Evolutionary conservation across 805 yeast genomes (phyloP).

Genomic region (Hemisphaericaspora nanyangensis): DNA sequence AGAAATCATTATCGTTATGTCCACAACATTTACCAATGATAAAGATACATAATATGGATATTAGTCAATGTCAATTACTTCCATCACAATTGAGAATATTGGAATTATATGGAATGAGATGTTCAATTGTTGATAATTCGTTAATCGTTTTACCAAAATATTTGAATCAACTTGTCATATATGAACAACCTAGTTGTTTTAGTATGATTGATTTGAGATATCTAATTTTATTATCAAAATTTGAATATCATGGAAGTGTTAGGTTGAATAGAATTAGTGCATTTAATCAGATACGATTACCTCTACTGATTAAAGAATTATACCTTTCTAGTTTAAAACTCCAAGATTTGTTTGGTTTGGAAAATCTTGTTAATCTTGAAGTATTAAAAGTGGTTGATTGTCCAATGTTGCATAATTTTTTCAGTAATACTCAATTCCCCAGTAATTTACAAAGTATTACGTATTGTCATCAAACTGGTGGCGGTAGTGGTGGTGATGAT

Average conservation of each 20-base stretch:
- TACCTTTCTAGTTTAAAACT: slow-evolving; percentile 1
- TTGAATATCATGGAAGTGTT: slow-evolving; percentile 2
- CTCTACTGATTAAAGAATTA: neutral
- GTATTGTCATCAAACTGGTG: neutral
- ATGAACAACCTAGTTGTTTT: neutral
- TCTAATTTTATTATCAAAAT: neutral
- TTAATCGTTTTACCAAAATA: neutral
- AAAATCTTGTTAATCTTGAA: neutral
- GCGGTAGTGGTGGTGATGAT: neutral
- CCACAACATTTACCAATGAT: neutral
- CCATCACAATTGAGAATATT: too few species aligned
- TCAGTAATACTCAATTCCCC: slow-evolving; percentile 2
- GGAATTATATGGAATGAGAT: neutral
- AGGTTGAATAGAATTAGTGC: neutral
- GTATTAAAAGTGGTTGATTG: slow-evolving; percentile 2
- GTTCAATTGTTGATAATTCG: neutral
- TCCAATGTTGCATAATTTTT: slow-evolving; percentile 3
- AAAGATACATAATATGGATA: neutral
- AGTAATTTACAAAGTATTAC: neutral
- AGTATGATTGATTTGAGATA: neutral
- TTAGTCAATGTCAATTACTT: neutral
- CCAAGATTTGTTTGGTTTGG: neutral
- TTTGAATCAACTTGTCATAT: neutral
- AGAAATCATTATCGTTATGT: neutral
- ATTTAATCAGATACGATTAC: slow-evolving; percentile 1